Evolutionary conservation across 202 grass and related monocot genomes (phyloP), one percentile per base, ranked within the genome.

Genomic region (Tripidium arundinaceum): DNA sequence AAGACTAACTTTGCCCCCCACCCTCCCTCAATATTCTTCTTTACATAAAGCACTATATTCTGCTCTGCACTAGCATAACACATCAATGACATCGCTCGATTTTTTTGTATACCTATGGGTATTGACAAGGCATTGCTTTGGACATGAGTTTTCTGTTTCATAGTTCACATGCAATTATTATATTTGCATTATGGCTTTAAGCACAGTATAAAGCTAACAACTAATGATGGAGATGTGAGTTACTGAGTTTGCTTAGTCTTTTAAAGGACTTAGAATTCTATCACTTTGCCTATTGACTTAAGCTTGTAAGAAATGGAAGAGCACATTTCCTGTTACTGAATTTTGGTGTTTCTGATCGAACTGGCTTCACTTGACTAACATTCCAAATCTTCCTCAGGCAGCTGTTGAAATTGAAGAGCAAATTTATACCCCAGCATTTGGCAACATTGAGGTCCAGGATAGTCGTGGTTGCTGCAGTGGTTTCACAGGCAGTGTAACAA

Each of bases 401-500:
- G 58, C 22, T 40, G 19, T 74, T 59, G 80, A 83, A 72, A 83
- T 81, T 33, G 77, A 87, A 83, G 87, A 86, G 79, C 52, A 83
- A 79, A 45, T 79, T 22, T 84, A 77, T 75, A 77, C 74, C 27
- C 87, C 83, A 8, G 62, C 62, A 52, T 82, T 75, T 63, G 82
- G 86, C 25, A 78, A 86, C 62, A 84, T 84, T 65, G 79, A 68
- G 39, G 72, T 77, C 16, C 72, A 47, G 7, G 47, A 69, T 45
- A 70, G 77, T 78, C 82, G 75, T 83, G 77, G 86, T 71, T 89
- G 81, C 34, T 77, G 84, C 78, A 79, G 87, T 70, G 84, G 72
- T 63, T 85, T 98, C 90, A 57, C 66, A 41, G 80, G 90, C 57
- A 80, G 68, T 62, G 46, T 87, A 57, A 86, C 85, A n/a, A 88